Evolutionary conservation across 208 protist genomes (phyloP), one percentile per base, ranked within the genome.

Genomic region (Lotmaria passim): DNA sequence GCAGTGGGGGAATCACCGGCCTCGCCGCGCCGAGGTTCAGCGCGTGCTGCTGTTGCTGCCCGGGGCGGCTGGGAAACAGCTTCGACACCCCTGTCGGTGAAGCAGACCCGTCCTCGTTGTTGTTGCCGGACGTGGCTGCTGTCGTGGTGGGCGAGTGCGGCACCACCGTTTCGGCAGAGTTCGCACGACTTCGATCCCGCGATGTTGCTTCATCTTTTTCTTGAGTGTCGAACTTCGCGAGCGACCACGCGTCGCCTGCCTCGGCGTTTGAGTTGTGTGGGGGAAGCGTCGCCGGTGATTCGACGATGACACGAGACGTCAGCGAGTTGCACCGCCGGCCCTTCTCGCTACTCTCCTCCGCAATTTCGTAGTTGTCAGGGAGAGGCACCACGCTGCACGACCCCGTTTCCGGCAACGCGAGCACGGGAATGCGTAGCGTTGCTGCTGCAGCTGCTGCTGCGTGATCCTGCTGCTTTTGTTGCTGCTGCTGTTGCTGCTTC

Each of bases 251-350:
- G 7, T 11, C 19, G 21, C 34, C 38, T 7, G 34, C n/a, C 0
- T n/a, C n/a, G n/a, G n/a, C n/a, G n/a, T n/a, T n/a, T n/a, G n/a
- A n/a, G n/a, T n/a, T n/a, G n/a, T n/a, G n/a, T n/a, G 26, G 24
- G 15, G 58, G 41, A 17, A 75, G 52, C 8, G 60, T 57, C 17
- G 53, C 23, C 11, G 70, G 61, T 12, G 62, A 53, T 47, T 58
- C 55, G 6, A 52, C 70, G 6, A 36, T 36, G 8, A 63, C 69
- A n/a, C 26, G 70, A 7, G 61, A 21, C 23, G 36, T 69, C 34
- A 69, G 53, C 39, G 61, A 63, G 52, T 75, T 75, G 53, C 70
- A 69, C 21, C 70, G 55, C 30, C 3, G n/a, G 47, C 43, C 39
- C 2, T n/a, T 34, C 21, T 24, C 19, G 33, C n/a, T 30, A 33